A percentile compares a stretch with the other conserved stretches of the same genome.
Conservation (phyloP, 495 filamentous ascomycete genomes). For the Tuber aestivum region DNA sequence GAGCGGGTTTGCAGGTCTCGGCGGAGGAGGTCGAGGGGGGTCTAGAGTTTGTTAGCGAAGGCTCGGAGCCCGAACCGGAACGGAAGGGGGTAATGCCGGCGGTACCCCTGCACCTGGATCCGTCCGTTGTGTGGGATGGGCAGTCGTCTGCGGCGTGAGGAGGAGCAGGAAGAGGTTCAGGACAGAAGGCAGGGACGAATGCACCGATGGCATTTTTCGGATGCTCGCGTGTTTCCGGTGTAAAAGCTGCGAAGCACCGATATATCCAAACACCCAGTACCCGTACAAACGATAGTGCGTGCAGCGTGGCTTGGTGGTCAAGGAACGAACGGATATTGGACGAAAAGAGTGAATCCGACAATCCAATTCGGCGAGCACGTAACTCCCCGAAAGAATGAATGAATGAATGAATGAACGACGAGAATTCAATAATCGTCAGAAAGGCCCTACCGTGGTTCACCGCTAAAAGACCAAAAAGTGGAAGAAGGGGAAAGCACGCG, state of each 20-base stretch:
- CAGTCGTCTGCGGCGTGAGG: background rate
- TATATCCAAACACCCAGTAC: background rate
- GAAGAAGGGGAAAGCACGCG: background rate
- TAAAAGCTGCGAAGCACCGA: background rate
- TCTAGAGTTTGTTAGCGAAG: background rate
- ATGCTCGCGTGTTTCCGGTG: background rate
- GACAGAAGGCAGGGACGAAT: background rate
- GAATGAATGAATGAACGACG: conserved; percentile 1
- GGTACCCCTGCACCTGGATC: background rate
- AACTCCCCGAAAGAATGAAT: background rate
- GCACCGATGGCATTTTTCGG: background rate
- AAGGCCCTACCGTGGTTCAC: background rate
- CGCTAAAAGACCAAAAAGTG: background rate
- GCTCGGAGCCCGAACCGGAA: background rate
- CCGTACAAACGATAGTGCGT: background rate
- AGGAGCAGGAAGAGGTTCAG: background rate
- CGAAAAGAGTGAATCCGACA: background rate
- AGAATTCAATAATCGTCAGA: background rate
- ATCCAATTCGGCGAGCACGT: background rate
- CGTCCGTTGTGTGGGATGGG: background rate
- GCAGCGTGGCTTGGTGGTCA: background rate
- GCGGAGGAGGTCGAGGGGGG: background rate
- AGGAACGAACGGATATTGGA: conserved; percentile 2
- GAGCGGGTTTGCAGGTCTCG: background rate
- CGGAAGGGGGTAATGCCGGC: background rate